Evolutionary conservation across 169 alveolate genomes (phyloP), one percentile per base, ranked within the genome.

Genomic region (Theileria parva): DNA sequence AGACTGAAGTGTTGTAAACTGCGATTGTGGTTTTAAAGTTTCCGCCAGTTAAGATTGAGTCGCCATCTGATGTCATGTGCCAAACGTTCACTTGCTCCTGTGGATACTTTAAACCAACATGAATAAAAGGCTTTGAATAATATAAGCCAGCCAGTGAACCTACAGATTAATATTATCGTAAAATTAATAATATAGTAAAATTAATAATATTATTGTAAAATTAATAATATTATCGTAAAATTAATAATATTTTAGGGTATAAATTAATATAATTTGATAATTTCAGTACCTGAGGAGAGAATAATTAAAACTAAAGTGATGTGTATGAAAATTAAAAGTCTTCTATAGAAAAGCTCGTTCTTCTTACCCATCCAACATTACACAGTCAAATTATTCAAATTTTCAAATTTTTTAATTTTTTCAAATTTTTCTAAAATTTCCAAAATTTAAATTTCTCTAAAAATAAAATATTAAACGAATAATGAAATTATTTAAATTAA

Each of bases 41-140:
- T n/a, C 86, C 85, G 7, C 94, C 94, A n/a, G 91, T 86, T 30
- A 86, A 59, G 23, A 90, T 27, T 15, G 65, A 77, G 27, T 77
- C 57, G 57, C 44, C 60, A 32, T 21, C 66, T 39, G 75, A 75
- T 25, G 80, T 57, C 59, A 90, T 80, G 70, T 60, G 48, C 80
- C 88, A 86, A 4, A 81, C 70, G 28, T 84, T 70, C 23, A 76
- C 17, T 2, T 65, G 21, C 11, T 64, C 65, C 0, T 63, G 61
- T 19, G 21, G 57, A 25, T 64, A 63, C 37, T 75, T 21, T 13
- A 30, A 28, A 0, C 48, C 34, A 4, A 83, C 76, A 28, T 69
- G 81, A 19, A 83, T 79, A 30, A 39, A 74, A 17, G 89, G 89
- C 1, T 50, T 64, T 5, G 57, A 27, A 2, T 57, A 61, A 12